Evolutionary conservation across 2,329 filamentous ascomycete genomes (phyloP).

Genomic region (Neonectria ditissima): DNA sequence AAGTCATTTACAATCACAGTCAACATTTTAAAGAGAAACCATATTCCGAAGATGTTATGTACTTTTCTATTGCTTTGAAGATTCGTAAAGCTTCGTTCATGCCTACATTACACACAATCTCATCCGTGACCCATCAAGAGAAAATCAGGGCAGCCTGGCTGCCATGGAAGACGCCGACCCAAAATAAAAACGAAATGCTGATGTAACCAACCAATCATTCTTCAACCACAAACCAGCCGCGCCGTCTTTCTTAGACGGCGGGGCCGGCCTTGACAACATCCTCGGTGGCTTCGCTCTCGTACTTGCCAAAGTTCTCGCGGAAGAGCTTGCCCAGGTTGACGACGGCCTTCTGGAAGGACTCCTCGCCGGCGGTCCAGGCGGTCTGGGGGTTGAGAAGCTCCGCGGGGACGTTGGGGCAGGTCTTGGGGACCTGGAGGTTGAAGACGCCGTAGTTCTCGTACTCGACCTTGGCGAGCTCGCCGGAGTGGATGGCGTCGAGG

Average conservation of each 20-base stretch:
- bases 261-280: slow-evolving; percentile 80
- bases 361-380: slow-evolving; percentile 85
- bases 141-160: slow-evolving; percentile 44
- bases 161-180: slow-evolving; percentile 47
- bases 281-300: slow-evolving; percentile 83
- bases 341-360: slow-evolving; percentile 88
- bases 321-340: slow-evolving; percentile 91
- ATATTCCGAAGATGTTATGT: slow-evolving; percentile 33
- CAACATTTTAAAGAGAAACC: background rate
- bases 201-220: slow-evolving; percentile 36
- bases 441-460: slow-evolving; percentile 97
- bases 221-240: slow-evolving; percentile 5
- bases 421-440: slow-evolving; percentile 95
- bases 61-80: slow-evolving; percentile 42
- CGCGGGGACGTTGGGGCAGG: slow-evolving; percentile 86
- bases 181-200: slow-evolving; percentile 41
- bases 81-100: slow-evolving; percentile 42
- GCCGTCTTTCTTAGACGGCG: slow-evolving; percentile 43
- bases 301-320: slow-evolving; percentile 98
- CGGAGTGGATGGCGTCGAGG: slow-evolving; percentile 96
- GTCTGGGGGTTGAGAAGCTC: slow-evolving; percentile 96
- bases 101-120: slow-evolving; percentile 46
- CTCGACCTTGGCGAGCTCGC: slow-evolving; percentile 91
- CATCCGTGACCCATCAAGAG: slow-evolving; percentile 36
- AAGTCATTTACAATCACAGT: background rate